Percentiles rank a stretch among this genome's conserved stretches.
phyloP scores from a whole-genome alignment of 805 yeast species.

The Cyberlindnera suaveolens region DNA sequence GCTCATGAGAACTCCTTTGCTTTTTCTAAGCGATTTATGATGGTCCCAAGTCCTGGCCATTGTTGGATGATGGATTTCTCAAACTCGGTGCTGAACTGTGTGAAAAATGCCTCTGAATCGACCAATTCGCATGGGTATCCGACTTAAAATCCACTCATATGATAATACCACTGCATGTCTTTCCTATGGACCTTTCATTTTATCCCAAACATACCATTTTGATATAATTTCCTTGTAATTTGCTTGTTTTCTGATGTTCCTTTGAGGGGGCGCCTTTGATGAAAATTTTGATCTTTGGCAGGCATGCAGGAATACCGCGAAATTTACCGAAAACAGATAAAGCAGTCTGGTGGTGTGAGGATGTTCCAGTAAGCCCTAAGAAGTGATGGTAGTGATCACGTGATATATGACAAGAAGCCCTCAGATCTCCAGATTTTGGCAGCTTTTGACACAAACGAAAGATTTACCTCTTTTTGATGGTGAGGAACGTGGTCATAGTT shows the following conservation, averaged over 20 bases:
- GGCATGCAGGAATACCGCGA: neutral
- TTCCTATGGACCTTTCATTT: neutral
- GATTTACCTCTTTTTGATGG: no score
- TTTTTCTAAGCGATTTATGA: constrained; percentile 1
- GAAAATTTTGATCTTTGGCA: constrained; percentile 6
- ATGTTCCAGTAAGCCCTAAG: neutral
- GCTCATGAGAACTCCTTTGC: neutral
- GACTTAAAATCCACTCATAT: no score
- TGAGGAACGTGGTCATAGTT: no score
- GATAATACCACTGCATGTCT: no score
- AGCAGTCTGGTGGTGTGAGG: constrained; percentile 7
- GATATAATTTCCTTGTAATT: constrained; percentile 4
- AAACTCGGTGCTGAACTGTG: neutral
- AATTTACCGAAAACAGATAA: neutral
- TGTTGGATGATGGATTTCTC: neutral
- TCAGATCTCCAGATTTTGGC: no score
- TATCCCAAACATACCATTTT: constrained; percentile 12
- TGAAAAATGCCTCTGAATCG: no score
- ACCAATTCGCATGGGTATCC: no score
- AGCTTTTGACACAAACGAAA: no score
- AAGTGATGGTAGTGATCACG: neutral
- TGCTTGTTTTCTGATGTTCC: neutral
- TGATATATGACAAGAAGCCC: no score
- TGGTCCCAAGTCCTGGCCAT: neutral
- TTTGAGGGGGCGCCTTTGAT: no score